Base-by-base conservation (phyloP, 441 rosid genomes). In the Jatropha podagrica region DNA sequence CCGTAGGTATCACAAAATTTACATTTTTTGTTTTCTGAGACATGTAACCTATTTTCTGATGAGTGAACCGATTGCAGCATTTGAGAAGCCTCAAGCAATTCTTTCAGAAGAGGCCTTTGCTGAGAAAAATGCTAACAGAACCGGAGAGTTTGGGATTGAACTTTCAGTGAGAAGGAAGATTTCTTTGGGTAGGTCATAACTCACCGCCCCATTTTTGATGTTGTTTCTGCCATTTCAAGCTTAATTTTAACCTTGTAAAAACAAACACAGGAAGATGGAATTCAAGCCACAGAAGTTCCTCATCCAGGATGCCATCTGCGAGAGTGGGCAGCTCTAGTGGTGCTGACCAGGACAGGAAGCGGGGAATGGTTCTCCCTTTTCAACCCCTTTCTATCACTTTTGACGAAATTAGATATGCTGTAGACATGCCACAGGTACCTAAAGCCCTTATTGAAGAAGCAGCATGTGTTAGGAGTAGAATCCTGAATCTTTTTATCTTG, bases 361-460 rank as follows among this genome's bases (percentile, higher is more conserved):
- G 81, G 27, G 94, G 94, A 69, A 88, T 87, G 94, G 77, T 90
- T 76, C 92, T 90, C 66, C 96, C 92, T 23, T 91, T 91, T 70
- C 85, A 85, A 68, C 89, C 92, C 3, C 89, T 81, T 48, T 88
- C 89, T 3, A 82, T 91, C 6, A 77, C 86, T 58, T 91, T 91
- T 12, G 86, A 88, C 48, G 87, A 90, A 1, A 83, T 91, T 76
- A 84, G 72, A 84, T 89, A 91, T 63, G 81, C 88, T 3, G 82
- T 89, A 15, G 94, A 90, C 80, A 86, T 90, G 92, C 94, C 96
- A 46, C 87, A 80, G 91, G 95, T 90, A 77, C 61, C 68, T 65
- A 44, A 7, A 64, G 51, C 48, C 41, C 68, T 70, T 51, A 4
- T 14, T 51, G 42, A 59, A 17, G 62, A 65, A 65, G 17, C 17